Conservation (phyloP, 2,329 filamentous ascomycete species). For the Colletotrichum plurivorum region DNA sequence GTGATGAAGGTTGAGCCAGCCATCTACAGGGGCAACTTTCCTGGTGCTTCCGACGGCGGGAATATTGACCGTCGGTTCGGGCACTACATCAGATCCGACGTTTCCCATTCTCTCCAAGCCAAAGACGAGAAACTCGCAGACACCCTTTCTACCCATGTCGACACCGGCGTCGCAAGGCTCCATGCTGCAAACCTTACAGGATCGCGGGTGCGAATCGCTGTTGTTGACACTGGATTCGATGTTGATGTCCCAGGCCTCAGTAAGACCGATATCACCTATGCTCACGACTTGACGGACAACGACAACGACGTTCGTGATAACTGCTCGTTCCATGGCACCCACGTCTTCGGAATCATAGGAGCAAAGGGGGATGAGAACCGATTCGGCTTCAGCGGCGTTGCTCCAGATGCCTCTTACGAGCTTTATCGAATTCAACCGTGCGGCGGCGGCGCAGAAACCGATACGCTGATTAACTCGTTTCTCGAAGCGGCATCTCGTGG, state of each 20-base stretch:
- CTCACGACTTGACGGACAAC: slow-evolving; percentile 21
- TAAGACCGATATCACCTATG: slow-evolving; percentile 5
- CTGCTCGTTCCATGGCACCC: slow-evolving; percentile 20
- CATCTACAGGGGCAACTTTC: neutral
- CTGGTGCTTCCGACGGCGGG: neutral
- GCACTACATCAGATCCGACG: neutral
- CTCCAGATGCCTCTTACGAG: slow-evolving; percentile 44
- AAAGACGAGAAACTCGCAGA: neutral
- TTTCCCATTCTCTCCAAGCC: neutral
- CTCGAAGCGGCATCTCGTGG: slow-evolving; percentile 25
- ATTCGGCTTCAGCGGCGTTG: slow-evolving; percentile 44
- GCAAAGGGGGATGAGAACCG: slow-evolving; percentile 28
- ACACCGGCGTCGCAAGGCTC: slow-evolving; percentile 38
- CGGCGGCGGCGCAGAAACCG: slow-evolving; percentile 25
- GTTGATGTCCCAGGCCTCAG: slow-evolving; percentile 11
- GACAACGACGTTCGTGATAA: slow-evolving; percentile 27
- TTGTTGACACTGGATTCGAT: slow-evolving; percentile 28
- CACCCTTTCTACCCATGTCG: slow-evolving; percentile 44
- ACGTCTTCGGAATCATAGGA: slow-evolving; percentile 20
- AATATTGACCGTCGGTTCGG: neutral
- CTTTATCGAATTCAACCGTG: slow-evolving; percentile 44
- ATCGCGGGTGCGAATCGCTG: slow-evolving; percentile 18
- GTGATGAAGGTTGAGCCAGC: neutral
- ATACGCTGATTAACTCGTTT: slow-evolving; percentile 22
- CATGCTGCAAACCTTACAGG: slow-evolving; percentile 26